Evolutionary conservation across 345 rosid species (phyloP).

Genomic region (Salix caprea): DNA sequence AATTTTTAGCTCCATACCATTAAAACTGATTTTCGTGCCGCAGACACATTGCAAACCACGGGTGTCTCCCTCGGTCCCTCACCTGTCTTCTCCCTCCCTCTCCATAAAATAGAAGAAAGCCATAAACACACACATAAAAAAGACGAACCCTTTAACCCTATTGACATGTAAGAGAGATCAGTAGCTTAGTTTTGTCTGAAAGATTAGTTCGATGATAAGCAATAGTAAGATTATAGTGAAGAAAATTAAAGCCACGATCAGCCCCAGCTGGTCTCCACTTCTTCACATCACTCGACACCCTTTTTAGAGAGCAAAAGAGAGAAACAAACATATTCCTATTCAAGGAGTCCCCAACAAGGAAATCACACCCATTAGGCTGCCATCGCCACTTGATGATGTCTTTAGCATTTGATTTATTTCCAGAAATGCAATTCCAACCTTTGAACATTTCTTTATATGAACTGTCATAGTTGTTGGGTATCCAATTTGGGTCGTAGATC

Average conservation of each 20-base stretch:
- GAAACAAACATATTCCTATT: conserved; percentile 96
- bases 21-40: too few relatives aligned
- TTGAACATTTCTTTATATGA: too few relatives aligned
- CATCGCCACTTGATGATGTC: conserved; percentile 82
- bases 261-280: conserved; percentile 96
- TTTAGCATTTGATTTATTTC: conserved; percentile 47
- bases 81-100: too few relatives aligned
- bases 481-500: too few relatives aligned
- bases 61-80: too few relatives aligned
- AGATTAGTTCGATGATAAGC: conserved; percentile 47
- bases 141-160: conserved; percentile 7
- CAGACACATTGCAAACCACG: too few relatives aligned
- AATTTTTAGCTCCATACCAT: too few relatives aligned
- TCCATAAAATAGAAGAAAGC: background rate
- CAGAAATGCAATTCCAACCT: too few relatives aligned
- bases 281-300: conserved; percentile 52
- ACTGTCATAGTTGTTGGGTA: too few relatives aligned
- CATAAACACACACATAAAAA: background rate
- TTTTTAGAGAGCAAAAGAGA: conserved; percentile 67
- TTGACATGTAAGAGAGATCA: conserved; percentile 8
- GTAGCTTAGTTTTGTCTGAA: background rate
- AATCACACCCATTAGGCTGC: conserved; percentile 61
- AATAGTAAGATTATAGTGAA: conserved; percentile 71
- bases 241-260: conserved; percentile 89
- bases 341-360: conserved; percentile 88